Conservation (phyloP, 768 basidiomycete species). For the Chalciporus chontae region DNA sequence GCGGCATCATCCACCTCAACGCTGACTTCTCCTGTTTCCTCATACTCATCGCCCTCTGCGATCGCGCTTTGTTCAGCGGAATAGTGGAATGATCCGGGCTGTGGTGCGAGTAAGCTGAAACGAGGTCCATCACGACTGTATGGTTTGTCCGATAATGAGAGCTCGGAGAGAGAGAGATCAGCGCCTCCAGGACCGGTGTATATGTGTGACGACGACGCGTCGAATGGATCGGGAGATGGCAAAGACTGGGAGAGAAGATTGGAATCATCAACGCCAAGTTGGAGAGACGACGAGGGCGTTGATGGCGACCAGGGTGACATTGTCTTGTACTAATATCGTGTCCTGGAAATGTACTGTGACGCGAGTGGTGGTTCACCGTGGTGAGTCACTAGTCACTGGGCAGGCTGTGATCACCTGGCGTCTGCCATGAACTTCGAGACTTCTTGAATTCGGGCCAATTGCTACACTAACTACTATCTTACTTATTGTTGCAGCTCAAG, state of each 20-base stretch:
- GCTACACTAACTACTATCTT: too few relatives aligned
- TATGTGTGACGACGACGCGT: constrained; percentile 28
- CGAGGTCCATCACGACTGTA: constrained; percentile 27
- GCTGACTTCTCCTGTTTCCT: constrained; percentile 10
- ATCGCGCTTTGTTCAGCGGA: constrained; percentile 24
- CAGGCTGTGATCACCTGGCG: too few relatives aligned
- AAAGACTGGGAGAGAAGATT: constrained; percentile 48
- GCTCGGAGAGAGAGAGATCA: constrained; percentile 57
- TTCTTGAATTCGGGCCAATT: too few relatives aligned
- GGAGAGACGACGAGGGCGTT: constrained; percentile 28
- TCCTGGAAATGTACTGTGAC: too few relatives aligned
- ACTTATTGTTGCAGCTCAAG: too few relatives aligned
- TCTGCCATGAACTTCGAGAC: too few relatives aligned
- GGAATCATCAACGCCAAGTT: constrained; percentile 28
- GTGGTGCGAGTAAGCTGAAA: constrained; percentile 32
- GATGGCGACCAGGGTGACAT: constrained; percentile 31
- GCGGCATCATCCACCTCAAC: constrained; percentile 12
- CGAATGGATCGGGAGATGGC: constrained; percentile 30
- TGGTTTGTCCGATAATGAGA: constrained; percentile 41
- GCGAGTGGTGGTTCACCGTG: background rate
- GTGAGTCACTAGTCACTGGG: too few relatives aligned
- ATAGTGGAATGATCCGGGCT: constrained; percentile 15
- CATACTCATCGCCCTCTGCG: constrained; percentile 22
- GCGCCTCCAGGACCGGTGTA: constrained; percentile 42
- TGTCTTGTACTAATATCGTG: background rate